phyloP scores from a whole-genome alignment of 495 filamentous ascomycete genomes.

The Xanthoparmelia taractica region DNA sequence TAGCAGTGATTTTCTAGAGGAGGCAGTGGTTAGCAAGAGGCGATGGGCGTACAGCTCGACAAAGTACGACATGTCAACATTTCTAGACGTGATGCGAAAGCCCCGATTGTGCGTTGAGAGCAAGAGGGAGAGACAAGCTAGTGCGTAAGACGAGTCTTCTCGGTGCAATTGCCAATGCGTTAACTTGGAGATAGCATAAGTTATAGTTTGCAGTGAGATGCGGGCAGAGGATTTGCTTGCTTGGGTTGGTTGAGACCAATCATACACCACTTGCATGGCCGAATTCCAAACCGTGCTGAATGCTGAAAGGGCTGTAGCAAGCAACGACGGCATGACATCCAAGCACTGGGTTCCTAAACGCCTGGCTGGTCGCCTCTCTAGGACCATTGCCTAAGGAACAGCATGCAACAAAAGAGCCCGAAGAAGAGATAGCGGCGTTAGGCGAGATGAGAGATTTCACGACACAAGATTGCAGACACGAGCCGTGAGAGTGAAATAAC shows the following conservation, averaged over 20 bases:
- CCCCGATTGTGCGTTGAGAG: background rate
- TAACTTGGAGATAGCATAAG: background rate
- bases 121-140: background rate
- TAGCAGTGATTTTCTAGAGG: constrained; percentile 17
- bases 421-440: background rate
- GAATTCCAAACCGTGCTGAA: background rate
- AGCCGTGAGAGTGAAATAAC: constrained; percentile 11
- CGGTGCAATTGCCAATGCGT: background rate
- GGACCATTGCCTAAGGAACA: background rate
- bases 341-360: background rate
- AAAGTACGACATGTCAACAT: too few species aligned
- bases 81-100: background rate
- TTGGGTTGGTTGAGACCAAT: background rate
- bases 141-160: background rate
- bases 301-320: background rate
- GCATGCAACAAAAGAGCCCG: background rate
- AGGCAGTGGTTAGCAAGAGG: background rate
- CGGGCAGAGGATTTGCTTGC: background rate
- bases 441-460: background rate
- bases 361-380: background rate
- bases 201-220: background rate
- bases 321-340: background rate
- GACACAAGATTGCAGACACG: background rate
- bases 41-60: background rate
- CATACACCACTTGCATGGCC: background rate